phyloP scores from a whole-genome alignment of 2,329 filamentous ascomycete species.

The Cladobotryum protrusum region DNA sequence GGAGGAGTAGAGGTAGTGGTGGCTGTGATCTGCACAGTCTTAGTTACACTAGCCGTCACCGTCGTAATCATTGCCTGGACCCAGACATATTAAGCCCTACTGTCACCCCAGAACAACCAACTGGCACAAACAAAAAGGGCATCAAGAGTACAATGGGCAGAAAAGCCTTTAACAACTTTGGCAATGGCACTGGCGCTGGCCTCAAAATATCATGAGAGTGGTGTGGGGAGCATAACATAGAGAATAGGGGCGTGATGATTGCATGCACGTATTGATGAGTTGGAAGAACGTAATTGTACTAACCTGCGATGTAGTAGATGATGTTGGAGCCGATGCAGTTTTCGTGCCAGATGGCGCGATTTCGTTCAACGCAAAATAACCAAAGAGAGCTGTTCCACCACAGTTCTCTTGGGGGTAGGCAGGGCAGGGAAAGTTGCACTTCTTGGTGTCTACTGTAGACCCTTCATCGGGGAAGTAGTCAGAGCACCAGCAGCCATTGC shows the following conservation, averaged over 20 bases:
- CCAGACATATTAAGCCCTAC: slow-evolving; percentile 22
- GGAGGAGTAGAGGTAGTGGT: slow-evolving; percentile 18
- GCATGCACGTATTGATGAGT: neutral
- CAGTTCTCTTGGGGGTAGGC: slow-evolving; percentile 64
- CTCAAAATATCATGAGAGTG: neutral
- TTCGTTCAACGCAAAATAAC: slow-evolving; percentile 55
- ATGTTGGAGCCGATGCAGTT: slow-evolving; percentile 16
- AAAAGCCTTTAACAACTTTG: neutral
- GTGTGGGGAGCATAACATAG: neutral
- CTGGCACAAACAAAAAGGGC: slow-evolving; percentile 7
- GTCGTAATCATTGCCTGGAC: slow-evolving; percentile 22
- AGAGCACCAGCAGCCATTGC: slow-evolving; percentile 66
- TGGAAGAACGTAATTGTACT: slow-evolving; percentile 15
- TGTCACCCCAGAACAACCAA: slow-evolving; percentile 14
- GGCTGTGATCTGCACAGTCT: slow-evolving; percentile 30
- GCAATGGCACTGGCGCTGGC: too few species aligned
- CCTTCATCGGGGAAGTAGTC: slow-evolving; percentile 53
- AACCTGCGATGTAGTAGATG: slow-evolving; percentile 20
- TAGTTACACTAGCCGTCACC: slow-evolving; percentile 27
- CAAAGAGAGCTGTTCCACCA: slow-evolving; percentile 55
- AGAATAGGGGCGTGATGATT: neutral
- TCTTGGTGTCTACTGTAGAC: slow-evolving; percentile 30
- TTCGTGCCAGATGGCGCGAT: slow-evolving; percentile 51
- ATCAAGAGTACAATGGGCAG: slow-evolving; percentile 3
- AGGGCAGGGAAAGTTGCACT: slow-evolving; percentile 57